Base-by-base conservation (phyloP, 78 protist genomes). In the Pigoraptor vietnamica region DNA sequence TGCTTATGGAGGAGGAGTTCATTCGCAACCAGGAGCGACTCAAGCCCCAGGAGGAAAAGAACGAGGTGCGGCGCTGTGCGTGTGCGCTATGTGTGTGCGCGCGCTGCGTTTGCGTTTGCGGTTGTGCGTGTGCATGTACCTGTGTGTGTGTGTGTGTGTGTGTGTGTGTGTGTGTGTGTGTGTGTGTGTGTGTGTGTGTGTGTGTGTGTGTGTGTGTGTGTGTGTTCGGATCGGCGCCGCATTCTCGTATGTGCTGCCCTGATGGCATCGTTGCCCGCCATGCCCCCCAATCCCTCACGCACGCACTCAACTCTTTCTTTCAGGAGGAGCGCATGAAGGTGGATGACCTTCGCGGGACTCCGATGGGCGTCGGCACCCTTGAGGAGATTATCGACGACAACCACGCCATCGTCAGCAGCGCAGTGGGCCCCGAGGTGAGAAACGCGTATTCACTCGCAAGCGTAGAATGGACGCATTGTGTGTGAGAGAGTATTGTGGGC, bases 331-430 rank as follows among this genome's bases (percentile, higher is more conserved):
- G 98, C 19, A 0, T 23, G 24, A 93, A 93, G 93, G 97, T 99
- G 39, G 99, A 99, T 24, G 99, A 98, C 38, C 90, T 99, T 32
- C 94, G 99, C 23, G 99, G 99, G n/a, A 90, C 99, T 37, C 99
- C 99, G 37, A 90, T 98, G 92, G 97, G 97, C 23, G 99, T 99
- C 23, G 99, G 99, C 25, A 92, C 92, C 9, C 96, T 99, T 9
- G 99, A 99, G 92, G 99, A 99, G 94, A 97, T 99, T 83, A 97
- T 99, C 35, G 99, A 99, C 91, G 99, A 99, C 87, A 95, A 97
- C 86, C 99, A 99, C 93, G 99, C 99, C 10, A 98, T 99, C 89
- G 98, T 98, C 24, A 89, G 95, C 0, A 39, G 92, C n/a, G 86
- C 96, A 0, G 94, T 96, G 10, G 99, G 99, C 25, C 98, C 99